phyloP scores from a whole-genome alignment of 192 early-diverging fungal species.

The Mortierella hygrophila region DNA sequence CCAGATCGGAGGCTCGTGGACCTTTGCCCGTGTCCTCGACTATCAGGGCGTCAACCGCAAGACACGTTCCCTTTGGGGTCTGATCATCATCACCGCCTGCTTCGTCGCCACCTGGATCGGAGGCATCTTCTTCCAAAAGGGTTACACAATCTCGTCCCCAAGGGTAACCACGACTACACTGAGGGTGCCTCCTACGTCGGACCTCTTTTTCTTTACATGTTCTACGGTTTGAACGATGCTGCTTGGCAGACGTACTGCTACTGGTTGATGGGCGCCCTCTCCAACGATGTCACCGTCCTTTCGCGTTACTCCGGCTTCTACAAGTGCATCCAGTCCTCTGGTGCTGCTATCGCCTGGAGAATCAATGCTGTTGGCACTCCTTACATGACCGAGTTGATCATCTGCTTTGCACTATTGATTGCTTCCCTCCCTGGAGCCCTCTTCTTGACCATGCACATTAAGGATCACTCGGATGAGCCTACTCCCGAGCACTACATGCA shows the following conservation, averaged over 20 bases:
- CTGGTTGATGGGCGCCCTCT: conserved; percentile 87
- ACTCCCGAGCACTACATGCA: conserved; percentile 3
- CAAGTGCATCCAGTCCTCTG: conserved; percentile 89
- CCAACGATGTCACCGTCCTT: conserved; percentile 79
- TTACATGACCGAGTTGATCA: conserved; percentile 40
- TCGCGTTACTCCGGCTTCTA: conserved; percentile 87
- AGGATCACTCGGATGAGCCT: conserved; percentile 32
- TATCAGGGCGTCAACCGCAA: conserved; percentile 61
- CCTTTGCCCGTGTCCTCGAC: conserved; percentile 75
- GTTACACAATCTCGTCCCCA: conserved; percentile 47
- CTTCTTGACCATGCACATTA: conserved; percentile 34
- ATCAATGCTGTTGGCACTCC: conserved; percentile 62
- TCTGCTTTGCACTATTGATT: conserved; percentile 45
- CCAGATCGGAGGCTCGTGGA: conserved; percentile 77
- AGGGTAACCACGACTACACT: conserved; percentile 55
- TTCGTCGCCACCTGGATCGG: conserved; percentile 74
- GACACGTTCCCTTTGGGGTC: conserved; percentile 71
- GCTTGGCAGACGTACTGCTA: conserved; percentile 80
- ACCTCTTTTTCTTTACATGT: conserved; percentile 74
- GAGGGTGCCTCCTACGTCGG: conserved; percentile 63
- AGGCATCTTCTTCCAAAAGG: conserved; percentile 65
- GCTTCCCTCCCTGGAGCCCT: conserved; percentile 41
- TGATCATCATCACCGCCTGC: conserved; percentile 57
- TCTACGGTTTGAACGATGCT: conserved; percentile 84
- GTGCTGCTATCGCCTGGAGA: conserved; percentile 75